These are phyloP conservation scores for Plasmodium billcollinsi DNA, from an alignment of 169 alveolate genomes.

Conservation along the genomic window DNA sequence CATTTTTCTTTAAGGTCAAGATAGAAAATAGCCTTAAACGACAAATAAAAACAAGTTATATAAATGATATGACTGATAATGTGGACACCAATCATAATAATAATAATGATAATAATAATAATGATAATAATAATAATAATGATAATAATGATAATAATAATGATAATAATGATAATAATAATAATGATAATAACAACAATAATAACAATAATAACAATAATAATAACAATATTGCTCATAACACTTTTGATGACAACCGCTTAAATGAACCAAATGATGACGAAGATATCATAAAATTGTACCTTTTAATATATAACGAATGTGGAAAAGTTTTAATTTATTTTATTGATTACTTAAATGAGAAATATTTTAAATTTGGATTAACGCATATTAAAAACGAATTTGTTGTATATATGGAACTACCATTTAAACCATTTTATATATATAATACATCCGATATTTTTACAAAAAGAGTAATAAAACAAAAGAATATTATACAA, in stretches of 20 bases:
- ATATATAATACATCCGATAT: slow-evolving; percentile 33
- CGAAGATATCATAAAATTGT: slow-evolving; percentile 27
- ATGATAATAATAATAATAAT: not conserved
- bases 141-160: not conserved
- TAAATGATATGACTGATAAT: not conserved
- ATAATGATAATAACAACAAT: not conserved
- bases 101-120: not conserved
- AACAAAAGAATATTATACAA: slow-evolving; percentile 42
- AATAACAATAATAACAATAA: not conserved
- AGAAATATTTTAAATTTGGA: slow-evolving; percentile 38
- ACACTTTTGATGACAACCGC: not conserved
- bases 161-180: not conserved
- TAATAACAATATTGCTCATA: not conserved
- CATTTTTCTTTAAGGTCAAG: slow-evolving; percentile 38
- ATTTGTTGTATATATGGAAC: slow-evolving; percentile 20
- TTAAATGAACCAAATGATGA: not conserved
- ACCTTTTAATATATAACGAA: slow-evolving; percentile 32
- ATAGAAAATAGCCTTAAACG: not conserved
- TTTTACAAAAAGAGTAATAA: slow-evolving; percentile 34
- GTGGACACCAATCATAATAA: not conserved
- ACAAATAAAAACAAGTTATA: not conserved
- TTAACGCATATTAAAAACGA: slow-evolving; percentile 9
- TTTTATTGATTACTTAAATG: slow-evolving; percentile 40
- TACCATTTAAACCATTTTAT: slow-evolving; percentile 28
- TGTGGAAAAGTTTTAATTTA: slow-evolving; percentile 52